These are phyloP conservation scores for Neofusicoccum sp. DNA, from an alignment of 2,329 filamentous ascomycete genomes.

Conservation along the genomic window DNA sequence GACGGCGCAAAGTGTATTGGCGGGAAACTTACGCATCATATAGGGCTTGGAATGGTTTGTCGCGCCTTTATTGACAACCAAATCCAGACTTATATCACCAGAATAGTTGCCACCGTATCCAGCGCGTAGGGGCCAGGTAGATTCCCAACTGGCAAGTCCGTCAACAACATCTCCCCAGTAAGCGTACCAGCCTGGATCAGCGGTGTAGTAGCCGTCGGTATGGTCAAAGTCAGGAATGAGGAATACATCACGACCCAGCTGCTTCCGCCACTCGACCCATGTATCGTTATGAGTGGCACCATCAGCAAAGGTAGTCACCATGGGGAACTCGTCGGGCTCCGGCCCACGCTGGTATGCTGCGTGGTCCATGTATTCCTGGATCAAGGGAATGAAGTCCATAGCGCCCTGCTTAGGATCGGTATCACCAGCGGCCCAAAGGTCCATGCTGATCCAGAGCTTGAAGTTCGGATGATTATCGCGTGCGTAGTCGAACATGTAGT, in stretches of 20 bases:
- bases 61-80: conserved; percentile 29
- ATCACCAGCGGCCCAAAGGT: background rate
- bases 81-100: conserved; percentile 31
- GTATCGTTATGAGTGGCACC: background rate
- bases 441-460: background rate
- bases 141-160: conserved; percentile 44
- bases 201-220: conserved; percentile 35
- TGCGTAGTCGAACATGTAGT: background rate
- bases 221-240: conserved; percentile 37
- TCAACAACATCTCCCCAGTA: conserved; percentile 37
- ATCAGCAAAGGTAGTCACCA: background rate
- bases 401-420: background rate
- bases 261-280: background rate
- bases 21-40: conserved; percentile 30
- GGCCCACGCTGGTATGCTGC: background rate
- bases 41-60: conserved; percentile 35
- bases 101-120: conserved; percentile 23
- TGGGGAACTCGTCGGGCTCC: background rate
- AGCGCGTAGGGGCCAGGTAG: conserved; percentile 35
- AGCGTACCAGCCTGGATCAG: conserved; percentile 30
- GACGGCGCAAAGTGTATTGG: too few species aligned
- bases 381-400: background rate
- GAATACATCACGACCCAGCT: conserved; percentile 25
- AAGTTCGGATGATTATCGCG: background rate
- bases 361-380: background rate